Conservation (phyloP, 805 yeast genomes). For the Starmerella tilneyi region DNA sequence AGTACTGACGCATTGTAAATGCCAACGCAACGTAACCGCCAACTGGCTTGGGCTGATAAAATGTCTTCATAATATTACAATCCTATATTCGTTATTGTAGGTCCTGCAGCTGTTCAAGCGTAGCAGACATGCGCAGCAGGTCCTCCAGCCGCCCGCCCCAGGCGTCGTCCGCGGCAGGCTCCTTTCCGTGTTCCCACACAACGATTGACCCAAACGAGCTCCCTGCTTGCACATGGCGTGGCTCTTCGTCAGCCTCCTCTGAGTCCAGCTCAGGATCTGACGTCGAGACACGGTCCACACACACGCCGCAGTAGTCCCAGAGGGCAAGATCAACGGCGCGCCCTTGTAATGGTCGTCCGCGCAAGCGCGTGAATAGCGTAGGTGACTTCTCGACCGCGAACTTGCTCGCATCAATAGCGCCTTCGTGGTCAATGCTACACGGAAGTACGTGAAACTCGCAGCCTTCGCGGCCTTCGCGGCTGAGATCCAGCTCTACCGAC, state of each 20-base stretch:
- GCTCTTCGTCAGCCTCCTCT: slow-evolving; percentile 5
- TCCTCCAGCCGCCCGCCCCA: slow-evolving; percentile 21
- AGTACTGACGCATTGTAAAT: too few relatives aligned
- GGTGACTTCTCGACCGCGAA: slow-evolving; percentile 6
- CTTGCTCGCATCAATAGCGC: slow-evolving; percentile 17
- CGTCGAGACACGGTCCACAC: slow-evolving; percentile 15
- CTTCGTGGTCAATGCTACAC: slow-evolving; percentile 17
- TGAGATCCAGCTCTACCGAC: slow-evolving; percentile 4
- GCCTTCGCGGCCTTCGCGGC: neutral
- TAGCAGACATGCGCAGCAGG: slow-evolving; percentile 34
- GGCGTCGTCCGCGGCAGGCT: slow-evolving; percentile 14
- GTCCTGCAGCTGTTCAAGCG: slow-evolving; percentile 44
- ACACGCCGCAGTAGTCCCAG: slow-evolving; percentile 19
- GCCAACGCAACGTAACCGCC: too few relatives aligned
- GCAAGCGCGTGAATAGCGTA: slow-evolving; percentile 11
- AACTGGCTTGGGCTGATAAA: too few relatives aligned
- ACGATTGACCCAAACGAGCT: slow-evolving; percentile 10
- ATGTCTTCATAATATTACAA: too few relatives aligned
- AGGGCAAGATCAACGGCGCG: slow-evolving; percentile 15
- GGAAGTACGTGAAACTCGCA: slow-evolving; percentile 22
- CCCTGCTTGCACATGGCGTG: neutral
- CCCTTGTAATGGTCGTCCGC: slow-evolving; percentile 24
- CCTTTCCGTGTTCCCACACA: slow-evolving; percentile 23
- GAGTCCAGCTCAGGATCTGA: slow-evolving; percentile 17
- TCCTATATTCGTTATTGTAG: too few relatives aligned